Percentiles rank a stretch among this genome's conserved stretches.
phyloP scores from a whole-genome alignment of 116 monocot species.

The Posidonia oceanica region DNA sequence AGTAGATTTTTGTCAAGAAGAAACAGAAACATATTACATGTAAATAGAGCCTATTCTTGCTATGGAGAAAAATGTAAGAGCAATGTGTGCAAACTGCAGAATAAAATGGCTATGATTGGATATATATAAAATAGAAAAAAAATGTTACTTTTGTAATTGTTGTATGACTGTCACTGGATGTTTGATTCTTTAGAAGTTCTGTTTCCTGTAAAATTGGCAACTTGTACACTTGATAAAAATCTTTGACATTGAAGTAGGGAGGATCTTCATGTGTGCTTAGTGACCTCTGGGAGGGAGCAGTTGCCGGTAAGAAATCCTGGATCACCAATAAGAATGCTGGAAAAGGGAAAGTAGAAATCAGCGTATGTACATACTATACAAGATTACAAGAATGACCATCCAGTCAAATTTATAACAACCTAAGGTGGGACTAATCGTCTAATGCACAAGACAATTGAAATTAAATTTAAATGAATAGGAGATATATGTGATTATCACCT shows the following conservation, averaged over 20 bases:
- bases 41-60: too few species aligned
- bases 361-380: background rate
- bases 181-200: background rate
- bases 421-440: background rate
- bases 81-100: background rate
- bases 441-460: background rate
- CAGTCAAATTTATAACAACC: background rate
- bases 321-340: slow-evolving; percentile 70
- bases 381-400: background rate
- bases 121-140: background rate
- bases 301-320: slow-evolving; percentile 50
- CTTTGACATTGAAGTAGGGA: background rate
- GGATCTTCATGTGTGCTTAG: slow-evolving; percentile 3
- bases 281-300: slow-evolving; percentile 20
- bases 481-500: too few species aligned
- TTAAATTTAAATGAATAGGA: background rate
- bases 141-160: background rate
- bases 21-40: too few species aligned
- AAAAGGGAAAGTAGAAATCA: background rate
- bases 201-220: background rate
- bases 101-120: background rate
- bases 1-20: too few species aligned
- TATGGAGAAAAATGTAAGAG: background rate
- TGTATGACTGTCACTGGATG: background rate
- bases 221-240: background rate